Percentiles rank a stretch among this genome's conserved stretches.
phyloP scores from a whole-genome alignment of 1,284 basidiomycete species.

The Limonomyces culmigenus region DNA sequence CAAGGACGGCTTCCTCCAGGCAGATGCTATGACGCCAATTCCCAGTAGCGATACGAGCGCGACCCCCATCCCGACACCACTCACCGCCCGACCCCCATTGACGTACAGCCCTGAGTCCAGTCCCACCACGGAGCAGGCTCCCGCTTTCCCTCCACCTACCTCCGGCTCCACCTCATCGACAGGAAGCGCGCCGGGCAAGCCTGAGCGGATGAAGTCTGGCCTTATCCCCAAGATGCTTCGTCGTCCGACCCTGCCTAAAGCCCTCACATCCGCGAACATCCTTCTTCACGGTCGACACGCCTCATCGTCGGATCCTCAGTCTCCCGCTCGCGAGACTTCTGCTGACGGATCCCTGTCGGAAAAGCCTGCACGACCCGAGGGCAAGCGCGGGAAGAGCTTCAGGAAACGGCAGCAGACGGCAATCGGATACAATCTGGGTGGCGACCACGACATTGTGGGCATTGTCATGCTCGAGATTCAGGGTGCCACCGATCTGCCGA shows the following conservation, averaged over 20 bases:
- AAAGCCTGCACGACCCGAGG: background rate
- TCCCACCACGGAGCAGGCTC: background rate
- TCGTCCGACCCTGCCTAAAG: background rate
- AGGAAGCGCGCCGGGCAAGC: background rate
- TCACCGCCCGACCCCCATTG: too few species aligned
- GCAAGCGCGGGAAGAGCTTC: background rate
- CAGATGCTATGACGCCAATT: too few species aligned
- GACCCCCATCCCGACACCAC: background rate
- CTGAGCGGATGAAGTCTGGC: too few species aligned
- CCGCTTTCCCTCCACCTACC: too few species aligned
- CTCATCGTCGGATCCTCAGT: background rate
- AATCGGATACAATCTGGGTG: conserved; percentile 34
- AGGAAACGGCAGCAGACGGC: background rate
- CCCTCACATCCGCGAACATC: background rate
- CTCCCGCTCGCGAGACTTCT: background rate
- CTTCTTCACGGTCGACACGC: too few species aligned
- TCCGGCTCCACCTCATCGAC: too few species aligned
- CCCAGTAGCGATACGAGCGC: too few species aligned
- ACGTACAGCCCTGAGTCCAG: too few species aligned
- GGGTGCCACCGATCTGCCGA: conserved; percentile 69
- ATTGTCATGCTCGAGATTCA: conserved; percentile 75
- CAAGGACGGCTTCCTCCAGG: background rate
- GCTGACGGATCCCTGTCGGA: background rate
- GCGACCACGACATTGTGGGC: conserved; percentile 70
- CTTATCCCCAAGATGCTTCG: background rate